Evolutionary conservation across 2,329 filamentous ascomycete genomes (phyloP).

Genomic region (Cercospora sesami): DNA sequence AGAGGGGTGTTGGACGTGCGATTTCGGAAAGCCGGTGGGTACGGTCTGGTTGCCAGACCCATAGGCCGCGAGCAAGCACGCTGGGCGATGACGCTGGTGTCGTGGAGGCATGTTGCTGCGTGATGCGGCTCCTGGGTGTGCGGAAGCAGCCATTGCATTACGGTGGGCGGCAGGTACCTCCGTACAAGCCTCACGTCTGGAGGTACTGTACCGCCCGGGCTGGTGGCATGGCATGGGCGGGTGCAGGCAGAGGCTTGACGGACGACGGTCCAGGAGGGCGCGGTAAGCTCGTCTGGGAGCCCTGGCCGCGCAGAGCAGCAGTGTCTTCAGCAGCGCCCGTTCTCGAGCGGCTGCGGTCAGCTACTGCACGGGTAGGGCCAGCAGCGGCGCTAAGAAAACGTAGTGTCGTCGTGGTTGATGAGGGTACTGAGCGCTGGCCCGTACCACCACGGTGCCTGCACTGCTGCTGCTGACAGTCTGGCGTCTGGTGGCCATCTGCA

Average conservation of each 20-base stretch:
- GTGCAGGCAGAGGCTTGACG: constrained; percentile 4
- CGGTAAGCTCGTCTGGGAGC: constrained; percentile 14
- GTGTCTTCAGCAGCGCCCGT: constrained; percentile 7
- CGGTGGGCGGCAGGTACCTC: neutral
- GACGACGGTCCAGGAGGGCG: constrained; percentile 9
- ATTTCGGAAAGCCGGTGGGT: constrained; percentile 8
- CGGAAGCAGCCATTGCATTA: neutral
- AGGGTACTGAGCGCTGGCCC: neutral
- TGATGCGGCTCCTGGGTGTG: neutral
- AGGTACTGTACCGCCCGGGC: neutral
- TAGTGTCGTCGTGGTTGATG: neutral
- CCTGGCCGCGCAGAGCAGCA: neutral
- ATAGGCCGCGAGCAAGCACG: neutral
- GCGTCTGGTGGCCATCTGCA: neutral
- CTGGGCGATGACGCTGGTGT: constrained; percentile 12
- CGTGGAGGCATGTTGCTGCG: constrained; percentile 1
- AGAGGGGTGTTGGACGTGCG: neutral
- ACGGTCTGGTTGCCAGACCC: constrained; percentile 7
- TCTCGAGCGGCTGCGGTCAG: neutral
- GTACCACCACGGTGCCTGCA: neutral
- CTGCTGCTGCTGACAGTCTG: neutral
- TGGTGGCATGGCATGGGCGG: neutral
- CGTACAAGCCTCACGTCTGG: neutral
- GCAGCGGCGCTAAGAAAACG: neutral
- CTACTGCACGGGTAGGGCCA: neutral